Evolutionary conservation across 164 flowering plant genomes (phyloP).

Genomic region (Sextonia rubra): DNA sequence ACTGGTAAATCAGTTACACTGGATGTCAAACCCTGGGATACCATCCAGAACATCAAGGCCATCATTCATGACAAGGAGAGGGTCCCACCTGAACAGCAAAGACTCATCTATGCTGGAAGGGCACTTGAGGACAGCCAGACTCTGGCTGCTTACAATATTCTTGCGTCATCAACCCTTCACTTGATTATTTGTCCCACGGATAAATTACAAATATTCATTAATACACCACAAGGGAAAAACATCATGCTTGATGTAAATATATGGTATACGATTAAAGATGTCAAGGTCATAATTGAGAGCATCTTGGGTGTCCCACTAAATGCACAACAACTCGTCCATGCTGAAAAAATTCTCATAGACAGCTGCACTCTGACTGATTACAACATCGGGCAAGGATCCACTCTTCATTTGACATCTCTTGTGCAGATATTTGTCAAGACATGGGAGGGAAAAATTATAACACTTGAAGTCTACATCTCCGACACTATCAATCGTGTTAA

Average conservation of each 20-base stretch:
- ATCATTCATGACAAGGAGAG: constrained; percentile 18
- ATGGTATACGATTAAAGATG: constrained; percentile 13
- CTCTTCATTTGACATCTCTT: constrained; percentile 8
- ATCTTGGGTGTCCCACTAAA: constrained; percentile 6
- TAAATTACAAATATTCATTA: constrained; percentile 14
- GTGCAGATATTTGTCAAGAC: constrained; percentile 22
- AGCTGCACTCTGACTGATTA: constrained; percentile 15
- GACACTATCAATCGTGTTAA: constrained; percentile 20
- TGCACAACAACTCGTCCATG: constrained; percentile 6
- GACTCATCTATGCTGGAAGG: constrained; percentile 20
- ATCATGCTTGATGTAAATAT: constrained; percentile 12
- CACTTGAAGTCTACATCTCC: constrained; percentile 8
- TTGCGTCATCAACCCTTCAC: constrained; percentile 9
- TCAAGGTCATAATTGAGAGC: constrained; percentile 23
- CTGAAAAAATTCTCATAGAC: constrained; percentile 19
- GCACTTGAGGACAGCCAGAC: constrained; percentile 21
- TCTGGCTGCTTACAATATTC: constrained; percentile 15
- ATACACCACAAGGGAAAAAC: constrained; percentile 1
- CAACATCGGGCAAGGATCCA: constrained; percentile 15
- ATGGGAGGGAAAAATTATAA: constrained; percentile 6
- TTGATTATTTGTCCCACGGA: constrained; percentile 11
- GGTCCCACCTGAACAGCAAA: not conserved
- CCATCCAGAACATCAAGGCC: constrained; percentile 20
- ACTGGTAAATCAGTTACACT: constrained; percentile 9
- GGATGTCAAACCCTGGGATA: constrained; percentile 17